These are phyloP conservation scores for Durotheca rogersii DNA, from an alignment of 495 filamentous ascomycete species.

Conservation along the genomic window DNA sequence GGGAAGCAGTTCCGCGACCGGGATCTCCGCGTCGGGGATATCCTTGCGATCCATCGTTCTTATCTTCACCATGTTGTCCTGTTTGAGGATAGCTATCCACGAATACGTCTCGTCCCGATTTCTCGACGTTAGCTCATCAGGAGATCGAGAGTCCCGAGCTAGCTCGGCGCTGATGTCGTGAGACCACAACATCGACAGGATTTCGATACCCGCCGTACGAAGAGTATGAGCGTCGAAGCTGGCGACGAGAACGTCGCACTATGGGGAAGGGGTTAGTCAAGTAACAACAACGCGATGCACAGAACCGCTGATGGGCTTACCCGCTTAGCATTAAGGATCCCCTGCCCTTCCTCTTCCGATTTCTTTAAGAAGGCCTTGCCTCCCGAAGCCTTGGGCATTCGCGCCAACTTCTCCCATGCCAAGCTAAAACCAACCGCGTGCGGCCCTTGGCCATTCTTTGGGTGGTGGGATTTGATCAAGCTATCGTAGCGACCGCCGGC, in stretches of 20 bases:
- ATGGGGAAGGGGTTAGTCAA: slow-evolving; percentile 23
- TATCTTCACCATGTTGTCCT: slow-evolving; percentile 75
- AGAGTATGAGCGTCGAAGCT: slow-evolving; percentile 79
- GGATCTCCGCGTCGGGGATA: slow-evolving; percentile 69
- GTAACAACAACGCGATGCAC: not conserved
- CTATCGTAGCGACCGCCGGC: slow-evolving; percentile 92
- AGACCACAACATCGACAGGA: slow-evolving; percentile 78
- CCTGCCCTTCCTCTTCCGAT: slow-evolving; percentile 53
- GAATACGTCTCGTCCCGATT: slow-evolving; percentile 73
- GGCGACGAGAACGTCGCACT: slow-evolving; percentile 87
- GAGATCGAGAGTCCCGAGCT: slow-evolving; percentile 68
- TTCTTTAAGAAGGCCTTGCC: slow-evolving; percentile 69
- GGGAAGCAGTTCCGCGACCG: slow-evolving; percentile 68
- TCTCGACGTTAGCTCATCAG: slow-evolving; percentile 73
- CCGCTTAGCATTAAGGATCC: slow-evolving; percentile 62
- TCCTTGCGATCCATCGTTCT: slow-evolving; percentile 73
- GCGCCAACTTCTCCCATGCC: slow-evolving; percentile 80
- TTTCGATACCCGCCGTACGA: slow-evolving; percentile 69
- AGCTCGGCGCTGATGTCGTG: slow-evolving; percentile 89
- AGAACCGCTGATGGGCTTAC: slow-evolving; percentile 44
- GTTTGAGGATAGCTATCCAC: slow-evolving; percentile 86
- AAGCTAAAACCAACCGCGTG: slow-evolving; percentile 93
- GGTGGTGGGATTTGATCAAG: slow-evolving; percentile 71
- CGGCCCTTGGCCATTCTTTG: slow-evolving; percentile 55
- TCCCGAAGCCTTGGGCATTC: slow-evolving; percentile 58